A percentile compares a stretch with the other conserved stretches of the same genome.
Evolutionary conservation across 1,139 yeast species (phyloP).

Genomic region (Zygoascus sp.): DNA sequence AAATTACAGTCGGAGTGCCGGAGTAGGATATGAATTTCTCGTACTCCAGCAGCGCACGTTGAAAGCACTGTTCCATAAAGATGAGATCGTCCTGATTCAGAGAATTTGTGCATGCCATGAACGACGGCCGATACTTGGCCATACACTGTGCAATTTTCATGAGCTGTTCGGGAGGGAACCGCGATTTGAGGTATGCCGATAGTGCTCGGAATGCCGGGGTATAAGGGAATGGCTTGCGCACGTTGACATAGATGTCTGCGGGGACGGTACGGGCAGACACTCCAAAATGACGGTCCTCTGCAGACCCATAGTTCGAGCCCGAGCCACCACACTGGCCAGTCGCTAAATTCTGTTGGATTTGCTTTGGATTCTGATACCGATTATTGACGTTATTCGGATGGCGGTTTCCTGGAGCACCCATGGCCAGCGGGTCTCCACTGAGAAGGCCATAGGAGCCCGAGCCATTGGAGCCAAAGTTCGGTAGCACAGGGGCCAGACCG

Average conservation of each 20-base stretch:
- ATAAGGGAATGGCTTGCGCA: constrained; percentile 73
- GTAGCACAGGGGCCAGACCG: neutral
- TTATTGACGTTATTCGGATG: constrained; percentile 8
- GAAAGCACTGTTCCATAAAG: constrained; percentile 95
- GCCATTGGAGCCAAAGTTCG: neutral
- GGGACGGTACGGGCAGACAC: constrained; percentile 41
- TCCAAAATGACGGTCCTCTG: neutral
- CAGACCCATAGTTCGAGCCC: neutral
- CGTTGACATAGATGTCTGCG: constrained; percentile 72
- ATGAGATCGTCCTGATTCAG: constrained; percentile 85
- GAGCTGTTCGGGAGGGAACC: constrained; percentile 68
- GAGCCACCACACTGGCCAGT: too few species aligned
- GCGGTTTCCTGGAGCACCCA: neutral
- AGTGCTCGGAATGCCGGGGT: constrained; percentile 87
- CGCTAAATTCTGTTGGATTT: too few species aligned
- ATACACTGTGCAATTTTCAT: constrained; percentile 82
- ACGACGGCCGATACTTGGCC: constrained; percentile 86
- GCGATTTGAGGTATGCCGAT: constrained; percentile 62
- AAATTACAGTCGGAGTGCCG: constrained; percentile 91
- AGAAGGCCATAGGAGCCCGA: neutral
- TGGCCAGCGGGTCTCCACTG: neutral
- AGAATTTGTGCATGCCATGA: constrained; percentile 87
- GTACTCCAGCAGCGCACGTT: constrained; percentile 82
- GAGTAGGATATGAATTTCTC: constrained; percentile 77
- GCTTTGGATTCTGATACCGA: too few species aligned